A percentile compares a stretch with the other conserved stretches of the same genome.
Evolutionary conservation across 306 rosid species (phyloP).

Genomic region (Betula pendula): DNA sequence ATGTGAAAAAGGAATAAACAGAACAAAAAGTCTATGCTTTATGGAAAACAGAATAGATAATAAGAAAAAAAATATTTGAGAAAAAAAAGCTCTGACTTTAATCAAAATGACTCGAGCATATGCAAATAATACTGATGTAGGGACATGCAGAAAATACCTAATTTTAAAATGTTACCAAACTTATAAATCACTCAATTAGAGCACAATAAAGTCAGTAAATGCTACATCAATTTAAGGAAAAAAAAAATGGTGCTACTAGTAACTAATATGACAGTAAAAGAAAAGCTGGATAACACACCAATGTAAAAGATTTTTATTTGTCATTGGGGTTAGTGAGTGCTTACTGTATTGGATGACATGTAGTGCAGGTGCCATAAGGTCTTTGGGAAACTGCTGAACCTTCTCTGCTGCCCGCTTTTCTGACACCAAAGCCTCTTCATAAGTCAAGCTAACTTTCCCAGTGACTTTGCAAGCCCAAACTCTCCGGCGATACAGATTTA

Average conservation of each 20-base stretch:
- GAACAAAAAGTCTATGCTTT: too few species aligned
- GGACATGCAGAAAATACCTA: background rate
- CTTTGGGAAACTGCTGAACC: conserved; percentile 83
- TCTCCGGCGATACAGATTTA: conserved; percentile 81
- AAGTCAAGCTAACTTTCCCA: conserved; percentile 81
- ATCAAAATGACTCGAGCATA: background rate
- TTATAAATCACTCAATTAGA: background rate
- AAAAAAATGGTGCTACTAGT: background rate
- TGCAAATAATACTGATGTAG: background rate
- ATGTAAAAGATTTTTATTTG: conserved; percentile 17
- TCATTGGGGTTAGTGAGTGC: conserved; percentile 32
- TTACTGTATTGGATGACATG: conserved; percentile 84
- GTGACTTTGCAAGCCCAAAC: conserved; percentile 84
- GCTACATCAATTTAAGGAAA: background rate
- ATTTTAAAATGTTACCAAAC: background rate
- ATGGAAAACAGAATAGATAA: too few species aligned
- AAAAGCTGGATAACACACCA: background rate
- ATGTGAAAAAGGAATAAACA: too few species aligned
- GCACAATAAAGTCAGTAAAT: background rate
- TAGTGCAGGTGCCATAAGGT: conserved; percentile 66
- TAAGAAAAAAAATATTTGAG: too few species aligned
- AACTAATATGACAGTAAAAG: background rate
- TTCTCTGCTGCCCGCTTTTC: conserved; percentile 81
- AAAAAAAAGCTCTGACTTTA: too few species aligned
- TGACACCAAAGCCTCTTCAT: conserved; percentile 91